Evolutionary conservation across 176 grass and related monocot species (phyloP).

Genomic region (Thinopyrum elongatum): DNA sequence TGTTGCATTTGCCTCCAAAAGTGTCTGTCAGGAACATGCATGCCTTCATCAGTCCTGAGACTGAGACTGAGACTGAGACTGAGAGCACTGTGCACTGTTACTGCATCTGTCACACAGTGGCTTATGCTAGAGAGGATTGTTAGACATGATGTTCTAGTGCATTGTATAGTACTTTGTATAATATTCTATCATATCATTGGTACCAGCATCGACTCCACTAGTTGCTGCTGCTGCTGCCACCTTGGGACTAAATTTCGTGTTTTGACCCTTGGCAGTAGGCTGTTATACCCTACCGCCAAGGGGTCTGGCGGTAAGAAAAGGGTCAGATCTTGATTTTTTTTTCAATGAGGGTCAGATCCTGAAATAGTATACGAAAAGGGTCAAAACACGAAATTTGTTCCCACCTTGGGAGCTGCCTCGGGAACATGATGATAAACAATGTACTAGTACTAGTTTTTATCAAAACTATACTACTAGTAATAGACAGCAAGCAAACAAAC

Average conservation of each 20-base stretch:
- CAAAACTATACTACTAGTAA: background rate
- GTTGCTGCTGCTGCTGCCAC: background rate
- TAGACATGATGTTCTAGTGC: background rate
- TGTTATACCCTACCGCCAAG: no score
- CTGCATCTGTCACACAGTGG: background rate
- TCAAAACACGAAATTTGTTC: no score
- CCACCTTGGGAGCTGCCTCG: background rate
- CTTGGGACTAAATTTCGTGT: no score
- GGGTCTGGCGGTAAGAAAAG: no score
- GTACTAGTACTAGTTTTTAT: background rate
- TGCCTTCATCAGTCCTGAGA: background rate
- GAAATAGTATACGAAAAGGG: no score
- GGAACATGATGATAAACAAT: background rate
- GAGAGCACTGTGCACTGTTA: background rate
- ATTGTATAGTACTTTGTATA: background rate
- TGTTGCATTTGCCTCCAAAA: background rate
- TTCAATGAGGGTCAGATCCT: no score
- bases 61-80: background rate
- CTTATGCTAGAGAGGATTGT: background rate
- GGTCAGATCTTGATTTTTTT: no score
- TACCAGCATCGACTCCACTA: background rate
- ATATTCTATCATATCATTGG: background rate
- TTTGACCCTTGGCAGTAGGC: no score
- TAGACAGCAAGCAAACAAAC: background rate
- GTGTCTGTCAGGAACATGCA: background rate